Percentiles rank a stretch among this genome's conserved stretches.
Evolutionary conservation across 2,329 filamentous ascomycete species (phyloP).

Genomic region (Pseudogymnoascus sp.): DNA sequence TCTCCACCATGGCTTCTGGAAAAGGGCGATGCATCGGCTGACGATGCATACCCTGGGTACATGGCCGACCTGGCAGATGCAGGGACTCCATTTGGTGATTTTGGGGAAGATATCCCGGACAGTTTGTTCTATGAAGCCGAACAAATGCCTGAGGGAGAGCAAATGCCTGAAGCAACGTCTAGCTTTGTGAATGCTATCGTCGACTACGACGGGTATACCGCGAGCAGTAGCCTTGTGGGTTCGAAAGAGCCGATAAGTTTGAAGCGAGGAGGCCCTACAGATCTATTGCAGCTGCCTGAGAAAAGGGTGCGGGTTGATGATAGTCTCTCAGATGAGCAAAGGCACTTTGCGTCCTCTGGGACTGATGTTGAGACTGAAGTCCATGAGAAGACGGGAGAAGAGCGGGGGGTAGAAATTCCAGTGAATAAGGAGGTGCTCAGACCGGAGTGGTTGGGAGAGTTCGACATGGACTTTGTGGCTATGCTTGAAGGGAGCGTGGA

Average conservation of each 20-base stretch:
- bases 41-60: constrained; percentile 7
- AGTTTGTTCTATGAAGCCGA: constrained; percentile 16
- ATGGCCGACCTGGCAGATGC: constrained; percentile 2
- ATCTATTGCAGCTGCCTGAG: not conserved
- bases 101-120: constrained; percentile 22
- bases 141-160: not conserved
- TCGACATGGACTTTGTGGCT: not conserved
- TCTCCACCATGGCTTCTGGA: constrained; percentile 28
- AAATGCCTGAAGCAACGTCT: constrained; percentile 10
- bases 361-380: not conserved
- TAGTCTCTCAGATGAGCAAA: not conserved
- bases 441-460: not conserved
- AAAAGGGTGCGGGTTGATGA: not conserved
- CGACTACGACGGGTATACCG: constrained; percentile 19
- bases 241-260: not conserved
- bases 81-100: constrained; percentile 14
- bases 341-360: not conserved
- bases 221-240: constrained; percentile 1
- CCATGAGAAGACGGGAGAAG: not conserved
- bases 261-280: not conserved
- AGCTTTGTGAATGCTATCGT: constrained; percentile 22
- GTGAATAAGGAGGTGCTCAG: not conserved
- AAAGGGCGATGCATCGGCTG: not conserved
- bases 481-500: not conserved
- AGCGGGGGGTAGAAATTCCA: not conserved